Base-by-base conservation (phyloP, 768 basidiomycete species). In the Pleurotus pulmonarius region DNA sequence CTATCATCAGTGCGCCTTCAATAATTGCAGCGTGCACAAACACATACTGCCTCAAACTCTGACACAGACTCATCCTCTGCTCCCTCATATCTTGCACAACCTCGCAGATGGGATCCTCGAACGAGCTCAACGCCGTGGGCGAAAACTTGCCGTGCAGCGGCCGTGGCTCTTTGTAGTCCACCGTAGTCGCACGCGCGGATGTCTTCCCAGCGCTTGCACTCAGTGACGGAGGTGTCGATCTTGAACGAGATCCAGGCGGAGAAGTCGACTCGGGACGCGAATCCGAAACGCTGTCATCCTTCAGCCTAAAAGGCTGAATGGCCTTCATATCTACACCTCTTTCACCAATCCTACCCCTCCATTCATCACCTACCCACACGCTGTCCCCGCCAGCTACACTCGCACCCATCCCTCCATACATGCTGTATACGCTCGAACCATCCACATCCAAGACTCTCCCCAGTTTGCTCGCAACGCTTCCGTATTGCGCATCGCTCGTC, bases 41-140 rank as follows among this genome's bases (percentile, higher is more conserved):
- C 16, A 95, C 88, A 65, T 95, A 98, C 73, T 98, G 96, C 57
- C 94, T 76, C 65, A 95, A 73, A 69, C 90, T 96, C 75, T 96
- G 95, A 67, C 95, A 96, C 59, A 97, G 72, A 64, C 92, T 94
- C 96, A 98, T 98, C 54, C 96, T 78, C 72, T 98, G 95, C 69
- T 95, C 87, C 45, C 96, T 81, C 87, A 98, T 93, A 66, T 94
- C 92, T 70, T 95, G 92, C 49, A 98, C 77, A 1, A 97, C 81
- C 55, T 85, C 80, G 67, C 80, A 85, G 40, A 97, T 82, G 3
- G 96, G 96, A 46, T 92, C 88, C 29, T 80, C 77, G 59, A 87
- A 84, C 37, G 77, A 75, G 44, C 83, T 84, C 58, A 92, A 70
- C 45, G 76, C 72, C 15, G 78, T 78, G 3, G 92, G 90, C 11